Base-by-base conservation (phyloP, 768 basidiomycete genomes). In the Gelatoporia subvermispora region DNA sequence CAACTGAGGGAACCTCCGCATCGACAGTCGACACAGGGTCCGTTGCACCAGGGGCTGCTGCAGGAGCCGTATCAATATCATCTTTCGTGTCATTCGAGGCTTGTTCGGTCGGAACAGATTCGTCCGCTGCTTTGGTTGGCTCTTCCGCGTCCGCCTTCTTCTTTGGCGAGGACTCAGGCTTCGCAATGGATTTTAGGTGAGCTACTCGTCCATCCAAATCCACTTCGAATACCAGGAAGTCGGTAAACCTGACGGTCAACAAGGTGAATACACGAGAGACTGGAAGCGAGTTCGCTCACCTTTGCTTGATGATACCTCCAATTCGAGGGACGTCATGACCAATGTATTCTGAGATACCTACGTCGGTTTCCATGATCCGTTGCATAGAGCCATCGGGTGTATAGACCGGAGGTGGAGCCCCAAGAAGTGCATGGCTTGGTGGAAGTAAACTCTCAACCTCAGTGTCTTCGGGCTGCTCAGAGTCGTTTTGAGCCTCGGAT, bases 221-320 rank as follows among this genome's bases (percentile, higher is more conserved):
- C 25, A 99, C 85, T 69, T 99, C 96, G 59, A 78, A 87, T 17
- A 99, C 96, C 59, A 98, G 59, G 63, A 99, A 99, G 67, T 99
- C 96, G 35, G 95, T 95, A 65, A 98, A 98, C 60, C 94, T 96
- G 60, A 22, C 44, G 25, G 31, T 54, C 48, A 47, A 46, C 25
- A 21, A 43, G 28, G 43, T 49, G 17, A n/a, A 43, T 28, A 43
- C 5, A n/a, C 10, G 16, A 18, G n/a, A 20, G 40, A 23, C 18
- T 31, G 41, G 25, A 21, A 24, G 16, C 25, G 49, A 24, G 36
- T 28, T 17, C 11, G 61, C 77, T 52, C 49, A 93, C 94, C 95
- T 77, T 70, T 98, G 95, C 68, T 98, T 98, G 66, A 98, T 97
- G 60, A 98, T 95, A 4, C 91, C 95, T 44, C 84, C 78, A 54